phyloP scores from a whole-genome alignment of 2,329 filamentous ascomycete species.

The Pyricularia sp. region DNA sequence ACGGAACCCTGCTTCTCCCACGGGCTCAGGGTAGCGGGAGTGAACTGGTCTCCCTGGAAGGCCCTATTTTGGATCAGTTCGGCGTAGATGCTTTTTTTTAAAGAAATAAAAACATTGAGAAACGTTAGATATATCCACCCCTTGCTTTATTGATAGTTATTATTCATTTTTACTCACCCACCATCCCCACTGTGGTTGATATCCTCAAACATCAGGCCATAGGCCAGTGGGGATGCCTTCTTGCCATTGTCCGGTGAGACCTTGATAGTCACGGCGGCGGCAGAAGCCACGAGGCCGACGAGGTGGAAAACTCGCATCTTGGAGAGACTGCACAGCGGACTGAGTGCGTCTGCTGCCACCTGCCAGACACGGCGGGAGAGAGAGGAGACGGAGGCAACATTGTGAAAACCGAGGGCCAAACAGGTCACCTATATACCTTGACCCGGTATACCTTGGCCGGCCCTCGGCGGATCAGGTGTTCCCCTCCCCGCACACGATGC shows the following conservation, averaged over 20 bases:
- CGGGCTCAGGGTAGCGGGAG: constrained; percentile 28
- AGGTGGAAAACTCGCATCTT: background rate
- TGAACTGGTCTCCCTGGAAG: constrained; percentile 42
- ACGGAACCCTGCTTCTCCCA: constrained; percentile 18
- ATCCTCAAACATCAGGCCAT: constrained; percentile 25
- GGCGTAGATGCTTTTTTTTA: constrained; percentile 48
- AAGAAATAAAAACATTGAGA: background rate
- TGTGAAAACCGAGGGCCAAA: background rate
- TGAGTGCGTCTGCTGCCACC: background rate
- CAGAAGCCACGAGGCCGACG: background rate
- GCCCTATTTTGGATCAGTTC: constrained; percentile 59
- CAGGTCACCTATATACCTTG: background rate
- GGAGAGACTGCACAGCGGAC: background rate
- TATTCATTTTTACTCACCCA: background rate
- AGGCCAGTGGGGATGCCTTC: background rate
- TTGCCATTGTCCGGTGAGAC: background rate
- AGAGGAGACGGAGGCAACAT: background rate
- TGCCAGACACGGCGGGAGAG: background rate
- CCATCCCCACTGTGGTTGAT: constrained; percentile 60
- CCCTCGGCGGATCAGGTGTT: background rate
- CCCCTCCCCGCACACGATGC: too few species aligned
- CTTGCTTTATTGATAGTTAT: too few species aligned
- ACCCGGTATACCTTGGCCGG: too few species aligned
- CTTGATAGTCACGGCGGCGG: background rate
- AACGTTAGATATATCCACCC: too few species aligned